Percentiles rank a stretch among this genome's conserved stretches.
phyloP scores from a whole-genome alignment of 441 rosid species.

The Gossypium lobatum region DNA sequence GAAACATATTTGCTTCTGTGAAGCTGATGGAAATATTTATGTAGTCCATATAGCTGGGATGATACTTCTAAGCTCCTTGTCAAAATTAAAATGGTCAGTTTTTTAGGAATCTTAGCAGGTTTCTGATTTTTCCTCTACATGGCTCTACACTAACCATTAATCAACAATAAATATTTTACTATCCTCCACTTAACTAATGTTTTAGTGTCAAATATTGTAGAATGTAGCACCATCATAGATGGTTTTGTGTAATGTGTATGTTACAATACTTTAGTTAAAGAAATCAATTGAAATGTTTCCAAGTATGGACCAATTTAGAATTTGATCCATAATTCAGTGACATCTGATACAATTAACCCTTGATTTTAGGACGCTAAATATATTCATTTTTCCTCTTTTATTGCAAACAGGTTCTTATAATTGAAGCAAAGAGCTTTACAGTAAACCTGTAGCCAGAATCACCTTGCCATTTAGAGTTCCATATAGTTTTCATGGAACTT shows the following conservation, averaged over 20 bases:
- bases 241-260: neutral
- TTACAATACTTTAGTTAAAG: no score
- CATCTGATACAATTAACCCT: no score
- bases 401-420: constrained; percentile 27
- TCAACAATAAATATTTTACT: neutral
- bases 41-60: neutral
- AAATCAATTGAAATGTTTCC: no score
- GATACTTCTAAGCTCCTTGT: neutral
- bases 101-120: neutral
- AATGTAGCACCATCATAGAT: neutral
- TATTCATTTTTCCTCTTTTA: neutral
- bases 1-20: neutral
- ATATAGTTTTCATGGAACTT: constrained; percentile 47
- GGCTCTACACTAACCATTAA: neutral
- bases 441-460: constrained; percentile 30
- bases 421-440: constrained; percentile 31
- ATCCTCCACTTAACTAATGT: neutral
- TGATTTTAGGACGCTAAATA: neutral
- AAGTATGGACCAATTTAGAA: no score
- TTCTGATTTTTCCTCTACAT: neutral
- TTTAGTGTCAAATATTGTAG: neutral
- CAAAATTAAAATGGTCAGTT: neutral
- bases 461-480: constrained; percentile 41
- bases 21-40: neutral
- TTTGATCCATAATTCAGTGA: no score